Percentiles rank a stretch among this genome's conserved stretches.
phyloP scores from a whole-genome alignment of 2,329 filamentous ascomycete species.

The Emmonsia crescens region DNA sequence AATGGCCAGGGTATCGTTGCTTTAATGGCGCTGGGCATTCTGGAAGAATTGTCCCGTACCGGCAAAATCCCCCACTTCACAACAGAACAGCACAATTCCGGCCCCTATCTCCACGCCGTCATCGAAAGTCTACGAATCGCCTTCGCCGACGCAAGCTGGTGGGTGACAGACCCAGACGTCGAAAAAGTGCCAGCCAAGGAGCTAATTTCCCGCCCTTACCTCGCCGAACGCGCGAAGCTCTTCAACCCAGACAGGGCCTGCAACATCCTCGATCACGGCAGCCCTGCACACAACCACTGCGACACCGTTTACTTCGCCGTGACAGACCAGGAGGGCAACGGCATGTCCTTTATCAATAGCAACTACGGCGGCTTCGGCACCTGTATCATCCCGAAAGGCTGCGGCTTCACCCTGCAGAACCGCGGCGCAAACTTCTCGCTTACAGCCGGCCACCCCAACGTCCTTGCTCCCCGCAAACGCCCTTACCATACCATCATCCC shows the following conservation, averaged over 20 bases:
- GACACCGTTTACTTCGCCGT: conserved; percentile 94
- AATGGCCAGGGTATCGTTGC: conserved; percentile 95
- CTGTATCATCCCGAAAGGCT: conserved; percentile 69
- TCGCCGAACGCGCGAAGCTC: conserved; percentile 56
- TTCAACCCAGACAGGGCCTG: conserved; percentile 46
- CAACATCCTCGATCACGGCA: conserved; percentile 55
- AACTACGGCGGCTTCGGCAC: conserved; percentile 84
- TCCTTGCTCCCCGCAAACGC: conserved; percentile 66
- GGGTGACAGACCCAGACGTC: conserved; percentile 70
- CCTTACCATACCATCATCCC: conserved; percentile 99
- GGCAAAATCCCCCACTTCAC: conserved; percentile 64
- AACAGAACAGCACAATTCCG: conserved; percentile 65
- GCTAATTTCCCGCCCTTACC: conserved; percentile 63
- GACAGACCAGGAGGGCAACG: conserved; percentile 73
- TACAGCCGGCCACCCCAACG: conserved; percentile 60
- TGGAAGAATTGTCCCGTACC: conserved; percentile 69
- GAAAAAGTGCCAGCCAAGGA: conserved; percentile 57
- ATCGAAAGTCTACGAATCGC: conserved; percentile 81
- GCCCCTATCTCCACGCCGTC: conserved; percentile 70
- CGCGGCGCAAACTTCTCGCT: conserved; percentile 81
- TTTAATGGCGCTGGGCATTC: conserved; percentile 83
- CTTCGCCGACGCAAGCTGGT: conserved; percentile 87
- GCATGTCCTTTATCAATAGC: conserved; percentile 92
- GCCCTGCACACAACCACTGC: conserved; percentile 71
- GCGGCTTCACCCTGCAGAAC: conserved; percentile 91